Percentiles rank a stretch among this genome's conserved stretches.
Conservation (phyloP, 2,329 filamentous ascomycete species). For the Sclerotinia minor region DNA sequence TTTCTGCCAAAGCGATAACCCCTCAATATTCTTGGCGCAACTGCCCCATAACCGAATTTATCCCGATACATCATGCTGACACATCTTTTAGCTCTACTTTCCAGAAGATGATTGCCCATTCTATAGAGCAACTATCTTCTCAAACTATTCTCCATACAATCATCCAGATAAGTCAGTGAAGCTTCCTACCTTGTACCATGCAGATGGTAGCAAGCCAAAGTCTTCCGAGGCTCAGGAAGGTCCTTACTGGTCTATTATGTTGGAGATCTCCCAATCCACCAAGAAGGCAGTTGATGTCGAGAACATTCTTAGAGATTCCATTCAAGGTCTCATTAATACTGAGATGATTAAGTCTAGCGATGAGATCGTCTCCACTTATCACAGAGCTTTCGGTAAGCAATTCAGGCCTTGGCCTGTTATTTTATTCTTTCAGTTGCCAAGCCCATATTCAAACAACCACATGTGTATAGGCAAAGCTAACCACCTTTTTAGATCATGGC, state of each 20-base stretch:
- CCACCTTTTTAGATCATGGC: conserved; percentile 66
- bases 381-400: conserved; percentile 71
- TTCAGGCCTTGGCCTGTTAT: background rate
- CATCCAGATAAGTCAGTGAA: conserved; percentile 81
- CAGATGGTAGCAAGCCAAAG: conserved; percentile 77
- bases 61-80: conserved; percentile 33
- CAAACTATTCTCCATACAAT: conserved; percentile 99
- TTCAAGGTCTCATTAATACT: conserved; percentile 96
- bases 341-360: conserved; percentile 89
- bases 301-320: conserved; percentile 84
- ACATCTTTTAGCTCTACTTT: conserved; percentile 77
- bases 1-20: conserved; percentile 19
- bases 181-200: conserved; percentile 82
- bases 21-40: conserved; percentile 1
- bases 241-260: conserved; percentile 99
- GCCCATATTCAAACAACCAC: too few species aligned
- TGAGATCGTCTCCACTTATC: conserved; percentile 97
- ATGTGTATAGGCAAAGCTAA: background rate
- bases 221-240: conserved; percentile 76
- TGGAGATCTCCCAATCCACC: conserved; percentile 93
- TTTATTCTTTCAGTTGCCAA: background rate
- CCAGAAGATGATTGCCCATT: conserved; percentile 98
- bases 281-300: conserved; percentile 91
- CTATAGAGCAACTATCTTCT: conserved; percentile 99
- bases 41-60: background rate